phyloP scores from a whole-genome alignment of 2,329 filamentous ascomycete genomes.

The Pochonia chlamydosporia region DNA sequence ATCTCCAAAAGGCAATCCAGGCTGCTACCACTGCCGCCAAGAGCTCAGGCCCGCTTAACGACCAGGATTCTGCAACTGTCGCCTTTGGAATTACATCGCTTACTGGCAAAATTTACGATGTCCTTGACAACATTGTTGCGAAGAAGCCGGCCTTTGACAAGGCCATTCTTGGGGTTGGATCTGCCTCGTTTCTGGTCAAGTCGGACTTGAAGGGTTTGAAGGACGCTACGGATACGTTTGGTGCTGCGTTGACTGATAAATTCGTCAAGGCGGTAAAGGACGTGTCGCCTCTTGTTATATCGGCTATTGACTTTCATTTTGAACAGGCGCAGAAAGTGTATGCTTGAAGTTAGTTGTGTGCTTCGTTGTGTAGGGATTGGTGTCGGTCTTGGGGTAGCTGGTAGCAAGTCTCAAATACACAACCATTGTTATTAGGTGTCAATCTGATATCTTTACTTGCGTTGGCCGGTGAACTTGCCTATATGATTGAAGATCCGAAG shows the following conservation, averaged over 20 bases:
- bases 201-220: not conserved
- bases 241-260: not conserved
- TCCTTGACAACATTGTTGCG: slow-evolving; percentile 1
- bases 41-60: not conserved
- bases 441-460: too few species aligned
- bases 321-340: slow-evolving; percentile 1
- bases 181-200: slow-evolving; percentile 2
- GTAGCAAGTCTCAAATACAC: too few species aligned
- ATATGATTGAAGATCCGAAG: too few species aligned
- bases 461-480: too few species aligned
- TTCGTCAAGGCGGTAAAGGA: not conserved
- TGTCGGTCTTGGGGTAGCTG: too few species aligned
- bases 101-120: not conserved
- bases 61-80: slow-evolving; percentile 1
- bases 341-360: not conserved
- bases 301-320: slow-evolving; percentile 3
- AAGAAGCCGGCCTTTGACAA: slow-evolving; percentile 3
- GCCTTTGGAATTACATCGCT: not conserved
- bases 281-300: not conserved
- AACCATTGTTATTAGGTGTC: too few species aligned
- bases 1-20: not conserved
- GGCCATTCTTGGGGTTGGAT: slow-evolving; percentile 1
- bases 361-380: too few species aligned
- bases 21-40: not conserved
- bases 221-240: not conserved